A percentile compares a stretch with the other conserved stretches of the same genome.
These are phyloP conservation scores for Ocimum tenuiflorum DNA, from an alignment of 257 asterid genomes.

Conservation along the genomic window DNA sequence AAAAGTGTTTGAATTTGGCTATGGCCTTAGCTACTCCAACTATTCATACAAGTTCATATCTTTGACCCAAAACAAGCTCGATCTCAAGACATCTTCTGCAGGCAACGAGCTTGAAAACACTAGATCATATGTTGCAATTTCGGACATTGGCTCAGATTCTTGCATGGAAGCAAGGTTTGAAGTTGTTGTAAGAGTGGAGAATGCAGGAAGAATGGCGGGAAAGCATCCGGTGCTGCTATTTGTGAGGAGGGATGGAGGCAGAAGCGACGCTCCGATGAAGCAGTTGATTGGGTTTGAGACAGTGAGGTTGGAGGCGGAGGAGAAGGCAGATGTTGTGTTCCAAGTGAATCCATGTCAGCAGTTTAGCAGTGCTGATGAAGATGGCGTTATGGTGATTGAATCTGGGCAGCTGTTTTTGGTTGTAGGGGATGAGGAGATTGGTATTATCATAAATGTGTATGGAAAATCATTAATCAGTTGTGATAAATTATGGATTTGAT, in stretches of 20 bases:
- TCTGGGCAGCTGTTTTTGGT: slow-evolving; percentile 36
- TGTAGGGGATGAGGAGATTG: slow-evolving; percentile 45
- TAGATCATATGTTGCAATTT: not conserved
- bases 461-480: not conserved
- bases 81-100: slow-evolving; percentile 11
- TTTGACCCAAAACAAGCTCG: slow-evolving; percentile 25
- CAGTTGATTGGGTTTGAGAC: slow-evolving; percentile 48
- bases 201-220: slow-evolving; percentile 44
- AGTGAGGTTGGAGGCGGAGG: slow-evolving; percentile 34
- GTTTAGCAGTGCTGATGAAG: slow-evolving; percentile 37
- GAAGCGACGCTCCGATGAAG: slow-evolving; percentile 31
- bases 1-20: slow-evolving; percentile 53
- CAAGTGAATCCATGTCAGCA: slow-evolving; percentile 47
- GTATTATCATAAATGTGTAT: slow-evolving; percentile 17
- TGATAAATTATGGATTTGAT: not conserved
- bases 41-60: slow-evolving; percentile 42
- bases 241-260: slow-evolving; percentile 12
- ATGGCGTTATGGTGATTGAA: slow-evolving; percentile 49
- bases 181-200: slow-evolving; percentile 27
- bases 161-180: slow-evolving; percentile 20
- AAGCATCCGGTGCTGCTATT: slow-evolving; percentile 58
- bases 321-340: slow-evolving; percentile 32
- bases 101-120: not conserved
- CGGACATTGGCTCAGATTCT: slow-evolving; percentile 9
- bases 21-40: slow-evolving; percentile 64